phyloP scores from a whole-genome alignment of 129 eudicot genomes.

The Lactuca saligna region DNA sequence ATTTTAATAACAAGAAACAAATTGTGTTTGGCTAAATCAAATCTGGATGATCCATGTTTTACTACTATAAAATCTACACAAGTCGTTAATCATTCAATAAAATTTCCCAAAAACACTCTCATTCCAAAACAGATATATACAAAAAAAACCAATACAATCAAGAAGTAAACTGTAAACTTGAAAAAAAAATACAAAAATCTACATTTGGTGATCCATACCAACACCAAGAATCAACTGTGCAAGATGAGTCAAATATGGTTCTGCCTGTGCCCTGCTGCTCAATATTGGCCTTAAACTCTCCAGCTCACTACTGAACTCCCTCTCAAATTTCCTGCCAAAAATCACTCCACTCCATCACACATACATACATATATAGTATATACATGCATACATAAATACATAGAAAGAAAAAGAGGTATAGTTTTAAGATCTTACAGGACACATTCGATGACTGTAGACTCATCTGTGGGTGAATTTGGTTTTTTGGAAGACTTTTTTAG shows the following conservation, averaged over 20 bases:
- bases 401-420: neutral
- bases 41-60: neutral
- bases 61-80: neutral
- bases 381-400: too few relatives aligned
- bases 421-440: conserved; percentile 49
- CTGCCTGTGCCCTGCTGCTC: conserved; percentile 90
- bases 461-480: conserved; percentile 52
- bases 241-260: conserved; percentile 95
- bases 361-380: too few relatives aligned
- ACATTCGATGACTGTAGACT: conserved; percentile 55
- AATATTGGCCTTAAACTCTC: conserved; percentile 85
- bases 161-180: neutral
- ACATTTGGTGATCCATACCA: conserved; percentile 58
- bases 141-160: neutral
- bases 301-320: conserved; percentile 71
- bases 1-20: neutral
- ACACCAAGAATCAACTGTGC: conserved; percentile 98
- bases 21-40: neutral
- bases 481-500: conserved; percentile 55
- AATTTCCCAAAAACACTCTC: neutral
- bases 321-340: conserved; percentile 80
- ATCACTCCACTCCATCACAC: neutral
- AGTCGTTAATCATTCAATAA: too few relatives aligned
- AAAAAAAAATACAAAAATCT: neutral
- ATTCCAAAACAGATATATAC: neutral